Base-by-base conservation (phyloP, 2,329 filamentous ascomycete genomes). In the Mollisiaceae sp. region DNA sequence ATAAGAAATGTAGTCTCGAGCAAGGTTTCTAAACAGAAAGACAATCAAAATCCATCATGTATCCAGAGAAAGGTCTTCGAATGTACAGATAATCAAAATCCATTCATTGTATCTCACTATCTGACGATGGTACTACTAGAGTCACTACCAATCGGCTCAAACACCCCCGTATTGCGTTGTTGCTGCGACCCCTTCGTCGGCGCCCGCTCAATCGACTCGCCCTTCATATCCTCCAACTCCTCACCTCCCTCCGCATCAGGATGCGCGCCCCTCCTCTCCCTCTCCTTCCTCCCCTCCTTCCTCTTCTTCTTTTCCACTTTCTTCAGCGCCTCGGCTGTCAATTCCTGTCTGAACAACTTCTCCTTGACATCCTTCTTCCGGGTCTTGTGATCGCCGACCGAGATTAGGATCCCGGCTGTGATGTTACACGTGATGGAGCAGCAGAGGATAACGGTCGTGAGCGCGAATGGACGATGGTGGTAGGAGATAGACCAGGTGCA, bases 311-410 rank as follows among this genome's bases (percentile, higher is more conserved):
- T 80, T 75, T 76, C 73, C 69, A 79, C 65, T 67, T 76, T 70
- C 67, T 75, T 69, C 61, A 90, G 88, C 0, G 87, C 88, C 70
- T 88, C 82, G 56, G 83, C 79, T 0, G 92, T 96, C 63, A 96
- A 78, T 69, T 92, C 87, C 75, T 95, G 92, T 36, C 91, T 82
- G 72, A 91, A 87, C 78, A 95, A 86, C 54, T 89, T 84, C 74
- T 94, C 89, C 24, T 93, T 82, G 0, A 96, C 91, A 50, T 96
- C 92, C 84, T 93, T 94, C 83, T 96, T 96, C 59, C 92, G 82
- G 1, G 92, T 93, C 68, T 85, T 86, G 22, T 89, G 85, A 74
- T 94, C 92, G 1, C 92, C 92, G 18, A 93, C 82, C 69, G 83
- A 88, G 75, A 96, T 96, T 32, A 94, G 75, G 1, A 96, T 78